Percentiles rank a stretch among this genome's conserved stretches.
Conservation (phyloP, 2,329 filamentous ascomycete species). For the Graphilbum sp. region DNA sequence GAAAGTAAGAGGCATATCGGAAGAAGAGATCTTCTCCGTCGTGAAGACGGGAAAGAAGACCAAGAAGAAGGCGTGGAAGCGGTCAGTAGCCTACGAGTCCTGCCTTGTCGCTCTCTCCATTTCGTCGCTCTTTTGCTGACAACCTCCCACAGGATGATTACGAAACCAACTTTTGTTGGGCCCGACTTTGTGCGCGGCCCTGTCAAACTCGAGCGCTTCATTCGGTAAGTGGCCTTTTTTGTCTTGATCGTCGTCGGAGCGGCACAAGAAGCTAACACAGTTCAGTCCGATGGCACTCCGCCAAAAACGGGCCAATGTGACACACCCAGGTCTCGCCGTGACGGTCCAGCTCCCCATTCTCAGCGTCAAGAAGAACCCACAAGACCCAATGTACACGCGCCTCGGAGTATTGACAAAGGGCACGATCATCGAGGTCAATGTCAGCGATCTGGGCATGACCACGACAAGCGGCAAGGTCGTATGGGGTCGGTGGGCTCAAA, state of each 20-base stretch:
- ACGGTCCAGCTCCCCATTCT: conserved; percentile 78
- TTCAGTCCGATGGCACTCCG: conserved; percentile 26
- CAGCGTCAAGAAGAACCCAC: conserved; percentile 57
- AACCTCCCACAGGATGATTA: conserved; percentile 39
- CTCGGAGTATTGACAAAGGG: conserved; percentile 67
- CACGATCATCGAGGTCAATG: conserved; percentile 74
- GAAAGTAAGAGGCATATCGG: conserved; percentile 82
- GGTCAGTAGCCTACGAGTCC: conserved; percentile 10
- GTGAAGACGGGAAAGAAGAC: conserved; percentile 71
- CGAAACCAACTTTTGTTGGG: conserved; percentile 79
- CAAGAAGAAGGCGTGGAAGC: conserved; percentile 45
- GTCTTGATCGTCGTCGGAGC: background rate
- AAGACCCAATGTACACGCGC: conserved; percentile 81
- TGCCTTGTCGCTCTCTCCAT: background rate
- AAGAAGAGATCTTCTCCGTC: conserved; percentile 75
- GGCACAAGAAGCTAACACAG: background rate
- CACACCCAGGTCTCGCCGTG: conserved; percentile 16
- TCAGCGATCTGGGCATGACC: conserved; percentile 77
- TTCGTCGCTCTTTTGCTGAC: background rate
- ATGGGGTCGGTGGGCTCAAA: conserved; percentile 73
- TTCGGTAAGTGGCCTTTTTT: conserved; percentile 17
- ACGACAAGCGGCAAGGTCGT: conserved; percentile 86
- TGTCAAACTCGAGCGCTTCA: conserved; percentile 54
- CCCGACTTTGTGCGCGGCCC: conserved; percentile 78
- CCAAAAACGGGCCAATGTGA: conserved; percentile 64